Conservation (phyloP, 1,284 basidiomycete species). For the Cryptococcus sp. region DNA sequence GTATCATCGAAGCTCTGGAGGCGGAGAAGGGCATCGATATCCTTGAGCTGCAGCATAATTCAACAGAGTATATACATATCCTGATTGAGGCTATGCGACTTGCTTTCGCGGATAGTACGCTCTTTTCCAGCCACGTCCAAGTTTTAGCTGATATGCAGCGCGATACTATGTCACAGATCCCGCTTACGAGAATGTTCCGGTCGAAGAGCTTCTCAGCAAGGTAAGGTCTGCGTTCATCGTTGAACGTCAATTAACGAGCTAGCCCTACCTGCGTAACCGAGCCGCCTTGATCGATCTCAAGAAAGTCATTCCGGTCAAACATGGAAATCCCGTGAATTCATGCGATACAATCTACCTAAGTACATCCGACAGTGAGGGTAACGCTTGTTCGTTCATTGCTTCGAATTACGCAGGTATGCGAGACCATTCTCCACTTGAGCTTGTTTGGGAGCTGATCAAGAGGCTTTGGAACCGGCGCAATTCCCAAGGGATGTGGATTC, state of each 20-base stretch:
- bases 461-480: slow-evolving; percentile 59
- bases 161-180: slow-evolving; percentile 88
- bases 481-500: slow-evolving; percentile 90
- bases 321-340: slow-evolving; percentile 54
- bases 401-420: slow-evolving; percentile 80
- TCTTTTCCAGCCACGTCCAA: not conserved
- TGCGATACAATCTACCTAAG: slow-evolving; percentile 94
- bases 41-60: slow-evolving; percentile 78
- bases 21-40: slow-evolving; percentile 66
- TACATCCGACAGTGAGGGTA: slow-evolving; percentile 81
- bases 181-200: slow-evolving; percentile 65
- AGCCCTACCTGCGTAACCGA: slow-evolving; percentile 77
- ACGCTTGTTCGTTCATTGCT: slow-evolving; percentile 85
- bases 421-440: too few species aligned
- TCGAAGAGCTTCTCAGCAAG: slow-evolving; percentile 73
- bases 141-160: slow-evolving; percentile 31
- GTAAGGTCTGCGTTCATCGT: slow-evolving; percentile 45
- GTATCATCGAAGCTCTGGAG: slow-evolving; percentile 83
- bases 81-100: slow-evolving; percentile 63
- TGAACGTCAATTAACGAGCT: slow-evolving; percentile 5
- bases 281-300: slow-evolving; percentile 71
- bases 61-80: slow-evolving; percentile 77
- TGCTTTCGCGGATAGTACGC: slow-evolving; percentile 28
- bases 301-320: slow-evolving; percentile 62
- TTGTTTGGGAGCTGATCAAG: slow-evolving; percentile 32